Evolutionary conservation across 768 basidiomycete genomes (phyloP), one percentile per base, ranked within the genome.

Genomic region (Megacollybia marginata): DNA sequence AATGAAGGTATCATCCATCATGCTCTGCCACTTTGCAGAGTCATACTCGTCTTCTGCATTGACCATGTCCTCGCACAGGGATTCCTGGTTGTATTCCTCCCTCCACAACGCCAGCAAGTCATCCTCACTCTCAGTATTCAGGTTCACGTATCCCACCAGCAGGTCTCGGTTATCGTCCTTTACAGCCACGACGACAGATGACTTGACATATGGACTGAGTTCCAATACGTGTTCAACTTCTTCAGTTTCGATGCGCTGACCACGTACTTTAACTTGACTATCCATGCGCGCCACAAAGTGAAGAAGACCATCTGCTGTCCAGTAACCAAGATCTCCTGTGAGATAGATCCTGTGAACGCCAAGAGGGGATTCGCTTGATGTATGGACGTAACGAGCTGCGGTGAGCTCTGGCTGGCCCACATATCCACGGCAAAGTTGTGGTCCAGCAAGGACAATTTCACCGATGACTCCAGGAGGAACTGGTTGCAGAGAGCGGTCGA

Each of bases 381-480:
- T 19, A 16, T 47, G 31, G 19, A 47, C 35, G 28, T 33, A 47
- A 12, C 33, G 32, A 12, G 23, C 2, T 12, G 10, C 6, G 18
- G 46, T 47, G 12, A 34, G 28, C 9, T 28, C 46, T 11, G 46
- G 33, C 10, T 33, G 32, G 32, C 33, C 33, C 46, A 47, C 10
- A 34, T 47, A 47, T 6, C 46, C 46, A 9, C 46, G 46, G 9
- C 31, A 28, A 47, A 47, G 46, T 19, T 34, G 11, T 15, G 9
- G 7, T 6, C 46, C 46, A 19, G 33, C 19, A 18, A 47, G 33
- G 10, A 47, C 4, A 18, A 47, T 19, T 18, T 47, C 46, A 34
- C 46, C 46, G 16, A 28, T 16, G n/a, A 47, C 46, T 11, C 46
- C 46, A 33, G n/a, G 46, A n/a, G 46, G 46, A 2, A 47, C 46